A percentile compares a stretch with the other conserved stretches of the same genome.
Conservation (phyloP, 768 basidiomycete genomes). For the Serendipita sp. region DNA sequence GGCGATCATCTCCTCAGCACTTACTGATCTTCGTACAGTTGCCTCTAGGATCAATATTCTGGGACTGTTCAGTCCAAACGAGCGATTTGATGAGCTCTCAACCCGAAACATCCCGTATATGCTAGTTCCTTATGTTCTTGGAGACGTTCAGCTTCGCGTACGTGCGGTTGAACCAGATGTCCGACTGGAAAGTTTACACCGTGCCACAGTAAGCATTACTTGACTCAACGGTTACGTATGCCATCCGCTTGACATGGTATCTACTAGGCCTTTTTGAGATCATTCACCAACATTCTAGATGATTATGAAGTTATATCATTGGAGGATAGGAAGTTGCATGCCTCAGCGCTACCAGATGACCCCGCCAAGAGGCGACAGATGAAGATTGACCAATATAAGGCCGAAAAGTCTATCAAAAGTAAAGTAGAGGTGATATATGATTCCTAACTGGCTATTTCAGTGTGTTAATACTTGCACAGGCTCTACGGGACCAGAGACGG, state of each 20-base stretch:
- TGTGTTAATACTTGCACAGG: conserved; percentile 21
- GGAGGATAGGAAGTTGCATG: conserved; percentile 41
- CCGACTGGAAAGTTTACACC: conserved; percentile 38
- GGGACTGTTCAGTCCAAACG: conserved; percentile 71
- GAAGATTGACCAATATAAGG: conserved; percentile 83
- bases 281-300: conserved; percentile 22
- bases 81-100: conserved; percentile 65
- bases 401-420: conserved; percentile 63
- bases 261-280: background rate
- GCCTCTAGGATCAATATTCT: conserved; percentile 40
- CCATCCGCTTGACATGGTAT: background rate
- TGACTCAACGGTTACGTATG: background rate
- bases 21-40: conserved; percentile 41
- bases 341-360: conserved; percentile 36
- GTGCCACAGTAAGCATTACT: conserved; percentile 39
- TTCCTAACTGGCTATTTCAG: background rate
- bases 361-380: conserved; percentile 59
- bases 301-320: conserved; percentile 51
- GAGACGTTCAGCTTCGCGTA: conserved; percentile 49
- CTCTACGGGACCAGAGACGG: conserved; percentile 38
- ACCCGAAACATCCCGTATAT: conserved; percentile 65
- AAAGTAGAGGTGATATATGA: conserved; percentile 43
- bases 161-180: conserved; percentile 40
- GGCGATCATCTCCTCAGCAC: conserved; percentile 41
- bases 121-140: conserved; percentile 48